Percentiles rank a stretch among this genome's conserved stretches.
Evolutionary conservation across 2,329 filamentous ascomycete genomes (phyloP).

Genomic region (Neopestalotiopsis sp.): DNA sequence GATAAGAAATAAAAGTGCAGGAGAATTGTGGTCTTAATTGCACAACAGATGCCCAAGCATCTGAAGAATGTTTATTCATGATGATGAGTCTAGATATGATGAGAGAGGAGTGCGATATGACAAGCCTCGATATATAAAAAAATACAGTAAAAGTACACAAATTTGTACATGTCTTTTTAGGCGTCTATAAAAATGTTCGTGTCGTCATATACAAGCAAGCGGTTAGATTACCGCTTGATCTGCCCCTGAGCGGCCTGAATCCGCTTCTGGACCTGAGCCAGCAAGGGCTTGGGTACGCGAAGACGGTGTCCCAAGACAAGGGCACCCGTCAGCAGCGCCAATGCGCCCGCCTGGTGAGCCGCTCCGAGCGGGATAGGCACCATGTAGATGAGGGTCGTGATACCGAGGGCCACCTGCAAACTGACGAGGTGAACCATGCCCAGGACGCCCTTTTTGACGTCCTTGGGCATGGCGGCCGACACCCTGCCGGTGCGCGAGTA

Average conservation of each 20-base stretch:
- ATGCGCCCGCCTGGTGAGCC: conserved; percentile 87
- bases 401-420: conserved; percentile 84
- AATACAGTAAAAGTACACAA: conserved; percentile 18
- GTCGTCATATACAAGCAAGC: neutral
- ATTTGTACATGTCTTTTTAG: conserved; percentile 8
- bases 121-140: conserved; percentile 1
- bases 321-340: conserved; percentile 83
- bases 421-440: conserved; percentile 84
- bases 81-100: conserved; percentile 15
- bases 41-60: conserved; percentile 10
- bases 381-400: conserved; percentile 90
- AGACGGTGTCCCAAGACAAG: conserved; percentile 80
- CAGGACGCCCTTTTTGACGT: conserved; percentile 71
- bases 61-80: conserved; percentile 3
- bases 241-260: conserved; percentile 29
- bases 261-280: conserved; percentile 63
- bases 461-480: conserved; percentile 62
- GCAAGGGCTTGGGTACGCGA: conserved; percentile 71
- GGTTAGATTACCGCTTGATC: conserved; percentile 4
- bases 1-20: neutral
- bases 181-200: neutral
- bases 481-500: conserved; percentile 74
- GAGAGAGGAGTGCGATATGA: conserved; percentile 1
- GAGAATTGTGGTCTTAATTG: conserved; percentile 2
- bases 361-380: conserved; percentile 89